phyloP scores from a whole-genome alignment of 83 land plant species.

The Thuja plicata region DNA sequence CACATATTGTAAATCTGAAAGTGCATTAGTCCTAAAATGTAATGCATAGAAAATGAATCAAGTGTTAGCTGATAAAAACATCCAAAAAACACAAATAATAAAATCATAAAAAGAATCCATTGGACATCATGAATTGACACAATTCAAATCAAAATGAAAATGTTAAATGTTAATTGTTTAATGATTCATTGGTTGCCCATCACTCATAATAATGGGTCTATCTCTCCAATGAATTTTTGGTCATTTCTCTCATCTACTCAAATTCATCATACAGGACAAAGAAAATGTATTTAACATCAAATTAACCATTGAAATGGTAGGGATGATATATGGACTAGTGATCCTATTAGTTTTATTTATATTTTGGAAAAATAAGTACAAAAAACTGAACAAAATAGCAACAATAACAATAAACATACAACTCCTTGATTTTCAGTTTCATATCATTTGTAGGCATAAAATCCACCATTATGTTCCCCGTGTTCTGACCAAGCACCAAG shows the following conservation, averaged over 20 bases:
- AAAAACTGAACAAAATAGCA: background rate
- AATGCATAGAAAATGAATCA: background rate
- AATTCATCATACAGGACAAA: conserved; percentile 80
- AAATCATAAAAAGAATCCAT: background rate
- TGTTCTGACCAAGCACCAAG: conserved; percentile 96
- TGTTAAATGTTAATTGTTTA: conserved; percentile 25
- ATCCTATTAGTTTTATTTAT: background rate
- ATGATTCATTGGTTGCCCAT: conserved; percentile 93
- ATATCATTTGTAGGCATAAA: conserved; percentile 90
- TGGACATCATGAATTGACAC: background rate
- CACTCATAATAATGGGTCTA: conserved; percentile 95
- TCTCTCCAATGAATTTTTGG: conserved; percentile 88
- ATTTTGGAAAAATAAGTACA: background rate
- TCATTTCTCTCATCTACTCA: conserved; percentile 88
- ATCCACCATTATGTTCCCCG: conserved; percentile 90
- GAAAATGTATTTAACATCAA: background rate
- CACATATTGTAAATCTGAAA: conserved; percentile 48
- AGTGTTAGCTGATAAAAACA: background rate
- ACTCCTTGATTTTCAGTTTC: conserved; percentile 88
- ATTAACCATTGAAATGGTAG: no score
- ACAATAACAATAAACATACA: conserved; percentile 34
- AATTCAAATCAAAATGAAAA: conserved; percentile 13
- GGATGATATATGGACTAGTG: background rate
- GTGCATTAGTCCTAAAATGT: conserved; percentile 53
- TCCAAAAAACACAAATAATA: background rate